phyloP scores from a whole-genome alignment of 169 alveolate genomes.

The Plasmodium vinckei region DNA sequence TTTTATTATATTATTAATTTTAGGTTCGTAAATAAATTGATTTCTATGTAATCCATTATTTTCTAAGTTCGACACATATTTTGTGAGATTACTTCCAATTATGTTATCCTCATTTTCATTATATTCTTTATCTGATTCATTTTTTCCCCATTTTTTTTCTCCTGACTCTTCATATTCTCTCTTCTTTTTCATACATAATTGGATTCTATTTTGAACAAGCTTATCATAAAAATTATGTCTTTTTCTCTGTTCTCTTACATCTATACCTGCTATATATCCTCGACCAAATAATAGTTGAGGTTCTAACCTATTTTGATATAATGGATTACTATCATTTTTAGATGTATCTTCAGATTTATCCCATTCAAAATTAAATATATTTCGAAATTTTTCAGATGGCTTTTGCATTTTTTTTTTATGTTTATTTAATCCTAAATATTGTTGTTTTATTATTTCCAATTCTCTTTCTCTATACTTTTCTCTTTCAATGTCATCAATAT shows the following conservation, averaged over 20 bases:
- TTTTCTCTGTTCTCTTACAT: constrained; percentile 87
- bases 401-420: constrained; percentile 90
- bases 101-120: constrained; percentile 17
- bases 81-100: constrained; percentile 8
- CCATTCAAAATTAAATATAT: constrained; percentile 92
- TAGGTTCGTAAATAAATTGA: constrained; percentile 65
- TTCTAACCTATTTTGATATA: constrained; percentile 90
- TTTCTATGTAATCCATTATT: constrained; percentile 3
- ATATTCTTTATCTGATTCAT: constrained; percentile 10
- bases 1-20: constrained; percentile 52
- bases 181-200: constrained; percentile 21
- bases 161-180: not conserved
- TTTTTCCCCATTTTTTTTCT: constrained; percentile 19
- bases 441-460: constrained; percentile 88
- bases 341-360: constrained; percentile 91
- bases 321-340: constrained; percentile 89
- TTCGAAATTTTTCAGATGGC: constrained; percentile 94
- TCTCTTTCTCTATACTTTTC: constrained; percentile 86
- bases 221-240: constrained; percentile 87
- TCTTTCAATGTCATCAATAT: constrained; percentile 39
- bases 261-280: constrained; percentile 91
- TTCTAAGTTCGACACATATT: not conserved
- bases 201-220: constrained; percentile 81
- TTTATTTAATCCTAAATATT: constrained; percentile 91
- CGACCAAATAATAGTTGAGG: constrained; percentile 93